Percentiles rank a stretch among this genome's conserved stretches.
phyloP scores from a whole-genome alignment of 225 moss, liverwort and hornwort species.

The Physcomitrellopsis africana region DNA sequence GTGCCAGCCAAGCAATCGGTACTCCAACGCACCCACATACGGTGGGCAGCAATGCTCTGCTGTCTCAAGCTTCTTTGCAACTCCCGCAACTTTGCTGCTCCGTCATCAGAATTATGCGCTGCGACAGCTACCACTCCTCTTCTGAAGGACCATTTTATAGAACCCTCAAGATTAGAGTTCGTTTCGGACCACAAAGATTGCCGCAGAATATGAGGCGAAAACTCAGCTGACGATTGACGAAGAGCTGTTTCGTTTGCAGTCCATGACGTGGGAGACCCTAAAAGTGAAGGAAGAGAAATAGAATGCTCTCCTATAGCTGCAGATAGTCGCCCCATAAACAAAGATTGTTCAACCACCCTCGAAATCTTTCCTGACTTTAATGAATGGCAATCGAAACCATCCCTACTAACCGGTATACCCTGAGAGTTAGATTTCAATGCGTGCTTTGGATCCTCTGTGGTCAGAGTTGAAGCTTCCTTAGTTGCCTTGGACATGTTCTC shows the following conservation, averaged over 20 bases:
- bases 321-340: conserved; percentile 85
- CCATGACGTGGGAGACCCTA: conserved; percentile 75
- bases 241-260: conserved; percentile 28
- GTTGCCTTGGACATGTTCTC: conserved; percentile 57
- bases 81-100: conserved; percentile 56
- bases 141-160: conserved; percentile 65
- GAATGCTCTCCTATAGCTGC: conserved; percentile 79
- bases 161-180: conserved; percentile 49
- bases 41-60: conserved; percentile 84
- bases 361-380: conserved; percentile 36
- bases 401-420: conserved; percentile 32
- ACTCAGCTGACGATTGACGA: conserved; percentile 31
- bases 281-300: conserved; percentile 62
- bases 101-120: conserved; percentile 44
- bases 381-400: conserved; percentile 32
- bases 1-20: conserved; percentile 66
- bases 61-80: conserved; percentile 75
- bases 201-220: conserved; percentile 31
- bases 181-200: conserved; percentile 53
- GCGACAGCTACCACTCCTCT: conserved; percentile 46
- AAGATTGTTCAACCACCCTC: conserved; percentile 73
- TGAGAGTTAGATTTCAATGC: conserved; percentile 24
- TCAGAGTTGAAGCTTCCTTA: conserved; percentile 25
- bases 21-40: conserved; percentile 90
- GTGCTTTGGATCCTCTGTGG: conserved; percentile 37